These are phyloP conservation scores for Hypoxylon sp. DNA, from an alignment of 2,329 filamentous ascomycete genomes.

Conservation along the genomic window DNA sequence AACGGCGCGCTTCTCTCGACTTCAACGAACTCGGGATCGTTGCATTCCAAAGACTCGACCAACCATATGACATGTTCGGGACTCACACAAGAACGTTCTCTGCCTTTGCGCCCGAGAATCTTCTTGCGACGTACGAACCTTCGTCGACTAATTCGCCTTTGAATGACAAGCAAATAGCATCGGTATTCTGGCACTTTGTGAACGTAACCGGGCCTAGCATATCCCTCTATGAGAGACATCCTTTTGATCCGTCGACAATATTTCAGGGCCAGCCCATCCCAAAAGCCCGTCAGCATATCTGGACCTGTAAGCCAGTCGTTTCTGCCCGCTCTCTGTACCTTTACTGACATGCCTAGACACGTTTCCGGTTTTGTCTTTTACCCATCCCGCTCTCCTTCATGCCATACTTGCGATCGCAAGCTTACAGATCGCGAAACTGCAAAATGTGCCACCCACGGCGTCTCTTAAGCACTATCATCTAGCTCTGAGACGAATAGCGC, in stretches of 20 bases:
- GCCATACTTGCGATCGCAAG: conserved; percentile 90
- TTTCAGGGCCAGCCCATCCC: conserved; percentile 74
- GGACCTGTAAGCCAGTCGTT: conserved; percentile 60
- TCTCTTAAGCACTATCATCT: conserved; percentile 94
- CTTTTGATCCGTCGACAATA: conserved; percentile 78
- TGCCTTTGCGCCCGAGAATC: conserved; percentile 63
- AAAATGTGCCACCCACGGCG: conserved; percentile 80
- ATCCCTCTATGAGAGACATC: conserved; percentile 88
- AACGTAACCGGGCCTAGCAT: conserved; percentile 88
- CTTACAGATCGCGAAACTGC: conserved; percentile 88
- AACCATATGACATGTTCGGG: conserved; percentile 60
- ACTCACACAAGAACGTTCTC: conserved; percentile 66
- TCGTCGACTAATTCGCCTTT: conserved; percentile 78
- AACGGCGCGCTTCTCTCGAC: conserved; percentile 52
- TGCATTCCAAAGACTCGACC: conserved; percentile 57
- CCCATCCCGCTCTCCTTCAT: conserved; percentile 89
- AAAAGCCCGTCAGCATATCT: conserved; percentile 74
- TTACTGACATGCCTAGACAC: conserved; percentile 70
- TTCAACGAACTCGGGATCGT: conserved; percentile 60
- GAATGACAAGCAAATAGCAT: conserved; percentile 82
- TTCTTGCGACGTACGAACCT: conserved; percentile 76
- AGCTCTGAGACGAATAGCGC: conserved; percentile 82
- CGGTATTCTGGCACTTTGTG: conserved; percentile 92
- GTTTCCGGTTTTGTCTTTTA: conserved; percentile 85
- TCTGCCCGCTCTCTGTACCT: neutral